phyloP scores from a whole-genome alignment of 2,329 filamentous ascomycete species.

The Paecilomyces sp. region DNA sequence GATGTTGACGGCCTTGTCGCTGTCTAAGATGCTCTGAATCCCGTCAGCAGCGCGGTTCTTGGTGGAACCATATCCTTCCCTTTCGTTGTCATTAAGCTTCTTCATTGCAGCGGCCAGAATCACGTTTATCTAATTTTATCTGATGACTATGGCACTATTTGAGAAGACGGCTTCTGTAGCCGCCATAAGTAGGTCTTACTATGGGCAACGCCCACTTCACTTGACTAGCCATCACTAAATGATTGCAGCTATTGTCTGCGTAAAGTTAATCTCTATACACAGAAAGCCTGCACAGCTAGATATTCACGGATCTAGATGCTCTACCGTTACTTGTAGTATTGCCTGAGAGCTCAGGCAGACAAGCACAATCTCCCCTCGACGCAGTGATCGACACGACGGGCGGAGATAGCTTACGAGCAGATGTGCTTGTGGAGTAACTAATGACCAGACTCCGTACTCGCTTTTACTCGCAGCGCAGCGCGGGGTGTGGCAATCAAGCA shows the following conservation, averaged over 20 bases:
- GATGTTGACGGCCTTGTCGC: not conserved
- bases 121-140: not conserved
- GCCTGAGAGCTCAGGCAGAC: not conserved
- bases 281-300: not conserved
- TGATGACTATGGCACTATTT: not conserved
- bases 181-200: not conserved
- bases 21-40: not conserved
- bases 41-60: not conserved
- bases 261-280: not conserved
- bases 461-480: not conserved
- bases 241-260: not conserved
- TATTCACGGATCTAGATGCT: not conserved
- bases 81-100: not conserved
- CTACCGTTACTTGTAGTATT: not conserved
- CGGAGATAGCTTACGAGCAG: not conserved
- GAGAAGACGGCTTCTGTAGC: not conserved
- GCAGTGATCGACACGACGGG: not conserved
- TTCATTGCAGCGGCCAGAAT: not conserved
- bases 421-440: not conserved
- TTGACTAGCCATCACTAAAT: not conserved
- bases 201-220: not conserved
- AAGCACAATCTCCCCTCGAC: not conserved
- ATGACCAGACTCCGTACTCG: not conserved
- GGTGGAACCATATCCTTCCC: not conserved
- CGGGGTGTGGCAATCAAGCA: not conserved